phyloP scores from a whole-genome alignment of 257 asterid species.

The Solanum boliviense region DNA sequence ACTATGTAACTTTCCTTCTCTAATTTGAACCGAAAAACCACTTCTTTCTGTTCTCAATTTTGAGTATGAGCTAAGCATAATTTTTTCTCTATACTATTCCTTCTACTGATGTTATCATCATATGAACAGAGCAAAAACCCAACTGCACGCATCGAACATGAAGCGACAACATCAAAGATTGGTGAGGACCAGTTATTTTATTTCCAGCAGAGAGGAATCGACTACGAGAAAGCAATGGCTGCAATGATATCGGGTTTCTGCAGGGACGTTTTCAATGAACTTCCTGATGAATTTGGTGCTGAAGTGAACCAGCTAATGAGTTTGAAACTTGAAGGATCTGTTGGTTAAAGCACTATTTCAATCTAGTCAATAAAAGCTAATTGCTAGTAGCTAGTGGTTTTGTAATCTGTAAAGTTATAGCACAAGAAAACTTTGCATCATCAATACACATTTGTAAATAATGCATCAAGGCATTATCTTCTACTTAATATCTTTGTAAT shows the following conservation, averaged over 20 bases:
- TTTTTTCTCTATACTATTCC: neutral
- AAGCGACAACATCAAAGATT: slow-evolving; percentile 84
- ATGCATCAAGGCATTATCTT: neutral
- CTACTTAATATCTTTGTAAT: neutral
- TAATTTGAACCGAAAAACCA: neutral
- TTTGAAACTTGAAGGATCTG: slow-evolving; percentile 91
- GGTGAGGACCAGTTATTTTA: slow-evolving; percentile 92
- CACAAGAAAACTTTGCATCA: neutral
- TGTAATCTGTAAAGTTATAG: neutral
- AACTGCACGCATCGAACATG: slow-evolving; percentile 66
- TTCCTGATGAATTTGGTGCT: slow-evolving; percentile 90
- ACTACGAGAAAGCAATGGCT: slow-evolving; percentile 88
- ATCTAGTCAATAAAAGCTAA: neutral
- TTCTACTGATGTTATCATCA: neutral
- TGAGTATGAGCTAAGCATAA: neutral
- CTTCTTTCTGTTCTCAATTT: neutral
- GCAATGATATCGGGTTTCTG: slow-evolving; percentile 97
- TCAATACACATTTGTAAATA: neutral
- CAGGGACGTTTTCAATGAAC: slow-evolving; percentile 77
- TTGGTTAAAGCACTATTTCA: slow-evolving; percentile 36
- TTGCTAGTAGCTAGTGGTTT: neutral
- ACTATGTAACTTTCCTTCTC: neutral
- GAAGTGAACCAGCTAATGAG: slow-evolving; percentile 95
- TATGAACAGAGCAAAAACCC: slow-evolving; percentile 56
- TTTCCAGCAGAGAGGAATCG: slow-evolving; percentile 92